Evolutionary conservation across 139 green algal species (phyloP).

Genomic region (Chlorella sp.): DNA sequence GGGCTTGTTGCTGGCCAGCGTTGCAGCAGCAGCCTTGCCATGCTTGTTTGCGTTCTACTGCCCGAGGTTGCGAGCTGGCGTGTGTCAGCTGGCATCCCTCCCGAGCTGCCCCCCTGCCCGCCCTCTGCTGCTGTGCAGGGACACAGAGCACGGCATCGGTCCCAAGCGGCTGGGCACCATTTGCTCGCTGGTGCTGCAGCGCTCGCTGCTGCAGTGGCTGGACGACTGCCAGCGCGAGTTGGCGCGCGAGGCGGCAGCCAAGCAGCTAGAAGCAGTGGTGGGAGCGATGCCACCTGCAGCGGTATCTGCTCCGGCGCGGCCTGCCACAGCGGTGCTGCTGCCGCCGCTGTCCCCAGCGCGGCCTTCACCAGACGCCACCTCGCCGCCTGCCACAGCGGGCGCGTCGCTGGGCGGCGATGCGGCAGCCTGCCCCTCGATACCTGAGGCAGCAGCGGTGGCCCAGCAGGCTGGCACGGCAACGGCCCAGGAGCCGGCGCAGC

Average conservation of each 20-base stretch:
- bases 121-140: conserved; percentile 2
- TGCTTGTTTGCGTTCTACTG: no score
- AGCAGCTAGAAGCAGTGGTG: neutral
- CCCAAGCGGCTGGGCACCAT: conserved; percentile 59
- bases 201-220: conserved; percentile 57
- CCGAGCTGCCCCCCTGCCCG: neutral
- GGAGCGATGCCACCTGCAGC: neutral
- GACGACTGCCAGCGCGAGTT: conserved; percentile 44
- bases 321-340: neutral
- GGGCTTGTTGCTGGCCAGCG: neutral
- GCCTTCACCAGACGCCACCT: neutral
- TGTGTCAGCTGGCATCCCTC: no score
- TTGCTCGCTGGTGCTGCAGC: conserved; percentile 53
- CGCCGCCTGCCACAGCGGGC: neutral
- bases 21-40: neutral
- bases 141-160: conserved; percentile 52
- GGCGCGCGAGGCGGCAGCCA: neutral
- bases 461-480: no score
- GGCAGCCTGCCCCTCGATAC: no score
- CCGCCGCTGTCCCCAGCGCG: neutral
- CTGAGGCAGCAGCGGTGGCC: no score
- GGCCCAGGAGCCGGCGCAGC: no score
- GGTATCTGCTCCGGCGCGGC: neutral
- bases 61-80: no score
- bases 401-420: neutral